Conservation (phyloP, 2,329 filamentous ascomycete genomes). For the Fusarium brachygibbosum region DNA sequence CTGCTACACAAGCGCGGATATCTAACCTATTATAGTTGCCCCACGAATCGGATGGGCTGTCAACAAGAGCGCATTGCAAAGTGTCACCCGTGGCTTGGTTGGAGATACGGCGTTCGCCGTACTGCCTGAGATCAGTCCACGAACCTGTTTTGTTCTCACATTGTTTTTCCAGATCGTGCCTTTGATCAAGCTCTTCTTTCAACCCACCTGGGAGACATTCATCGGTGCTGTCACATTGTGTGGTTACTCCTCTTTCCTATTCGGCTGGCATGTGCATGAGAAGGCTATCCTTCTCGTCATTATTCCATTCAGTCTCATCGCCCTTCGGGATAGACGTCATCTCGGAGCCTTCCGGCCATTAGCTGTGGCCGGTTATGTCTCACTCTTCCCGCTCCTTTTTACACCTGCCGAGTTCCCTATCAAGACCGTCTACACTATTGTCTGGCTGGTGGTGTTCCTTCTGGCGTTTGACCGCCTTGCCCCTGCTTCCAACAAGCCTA, state of each 20-base stretch:
- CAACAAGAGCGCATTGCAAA: constrained; percentile 81
- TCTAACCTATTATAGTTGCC: constrained; percentile 69
- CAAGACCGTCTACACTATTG: constrained; percentile 92
- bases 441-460: constrained; percentile 91
- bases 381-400: constrained; percentile 93
- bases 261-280: constrained; percentile 98
- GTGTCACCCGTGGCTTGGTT: constrained; percentile 91
- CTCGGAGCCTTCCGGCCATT: constrained; percentile 92
- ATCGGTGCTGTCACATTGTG: constrained; percentile 91
- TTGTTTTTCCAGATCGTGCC: constrained; percentile 84
- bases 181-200: constrained; percentile 83
- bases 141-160: constrained; percentile 84
- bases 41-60: constrained; percentile 82
- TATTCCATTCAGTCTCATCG: constrained; percentile 93
- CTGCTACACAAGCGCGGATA: neutral
- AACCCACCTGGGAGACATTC: constrained; percentile 89
- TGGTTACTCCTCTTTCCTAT: constrained; percentile 95
- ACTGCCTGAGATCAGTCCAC: constrained; percentile 85
- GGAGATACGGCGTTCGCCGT: constrained; percentile 96
- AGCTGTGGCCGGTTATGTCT: constrained; percentile 93
- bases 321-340: constrained; percentile 89
- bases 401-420: constrained; percentile 93
- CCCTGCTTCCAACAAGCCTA: constrained; percentile 81
- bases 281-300: constrained; percentile 96
- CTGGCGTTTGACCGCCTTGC: constrained; percentile 88